Evolutionary conservation across 176 grass and related monocot species (phyloP), one percentile per base, ranked within the genome.

Genomic region (Coix lacrymajobi): DNA sequence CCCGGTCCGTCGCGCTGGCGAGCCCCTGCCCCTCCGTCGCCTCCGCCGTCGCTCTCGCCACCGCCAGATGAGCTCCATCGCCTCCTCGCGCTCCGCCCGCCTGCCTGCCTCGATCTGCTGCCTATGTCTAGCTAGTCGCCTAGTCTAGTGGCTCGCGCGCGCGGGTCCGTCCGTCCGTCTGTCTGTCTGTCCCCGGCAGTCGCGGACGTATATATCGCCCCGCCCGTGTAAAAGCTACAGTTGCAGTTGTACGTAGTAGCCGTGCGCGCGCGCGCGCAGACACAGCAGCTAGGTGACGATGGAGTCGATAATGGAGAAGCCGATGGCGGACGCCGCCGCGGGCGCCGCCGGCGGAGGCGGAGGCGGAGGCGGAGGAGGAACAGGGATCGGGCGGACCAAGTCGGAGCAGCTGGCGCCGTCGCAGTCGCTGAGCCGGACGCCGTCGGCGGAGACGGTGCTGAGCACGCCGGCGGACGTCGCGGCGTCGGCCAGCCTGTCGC

Each of bases 381-480:
- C 24, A 0, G 46, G 40, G 13, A 92, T 92, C 1, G 81, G 68
- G 63, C 88, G 92, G 77, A 88, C 88, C 8, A 93, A 65, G 83
- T 95, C 90, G 38, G 92, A 95, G 0, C 90, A 86, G 82, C 74
- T 98, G 76, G 79, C 39, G n/a, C 11, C 44, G n/a, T 48, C 37
- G 63, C 76, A 84, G 77, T 82, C 92, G 28, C 80, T 95, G 76
- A 95, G 92, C 86, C 79, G 95, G 57, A 90, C 95, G 33, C 51
- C 66, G 83, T 98, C 95, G n/a, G 89, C 82, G 38, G 95, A 98
- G 34, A 84, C 90, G 66, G 85, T 77, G 77, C 46, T 83, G n/a
- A 91, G 90, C 88, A 34, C 76, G 34, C 26, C 62, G 13, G 86
- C 79, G 9, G 74, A 81, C 33, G 26, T 30, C 9, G 9, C 61